Conservation (phyloP, 1,139 yeast species). For the Pichia sp. region DNA sequence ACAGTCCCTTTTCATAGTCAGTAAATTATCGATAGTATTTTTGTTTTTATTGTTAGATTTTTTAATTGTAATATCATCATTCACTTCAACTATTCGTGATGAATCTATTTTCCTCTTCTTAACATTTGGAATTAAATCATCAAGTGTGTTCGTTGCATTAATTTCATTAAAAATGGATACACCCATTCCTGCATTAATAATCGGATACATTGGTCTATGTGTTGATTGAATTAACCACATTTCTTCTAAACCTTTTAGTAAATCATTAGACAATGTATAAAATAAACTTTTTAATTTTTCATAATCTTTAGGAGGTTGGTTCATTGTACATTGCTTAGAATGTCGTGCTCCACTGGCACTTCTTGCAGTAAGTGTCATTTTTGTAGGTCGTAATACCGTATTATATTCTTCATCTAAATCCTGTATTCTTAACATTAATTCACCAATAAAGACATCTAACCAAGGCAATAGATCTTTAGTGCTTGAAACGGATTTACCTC, state of each 20-base stretch:
- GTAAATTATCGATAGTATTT: slow-evolving; percentile 1
- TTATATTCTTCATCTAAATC: slow-evolving; percentile 69
- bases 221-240: slow-evolving; percentile 25
- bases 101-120: slow-evolving; percentile 12
- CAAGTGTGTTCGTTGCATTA: slow-evolving; percentile 39
- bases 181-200: slow-evolving; percentile 44
- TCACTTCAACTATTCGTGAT: slow-evolving; percentile 9
- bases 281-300: slow-evolving; percentile 36
- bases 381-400: slow-evolving; percentile 45
- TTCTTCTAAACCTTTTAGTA: slow-evolving; percentile 35
- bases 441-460: slow-evolving; percentile 81
- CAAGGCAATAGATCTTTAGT: slow-evolving; percentile 63
- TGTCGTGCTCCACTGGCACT: slow-evolving; percentile 24
- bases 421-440: slow-evolving; percentile 58
- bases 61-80: background rate
- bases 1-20: background rate
- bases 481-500: slow-evolving; percentile 47
- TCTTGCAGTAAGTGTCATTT: slow-evolving; percentile 38
- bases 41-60: background rate
- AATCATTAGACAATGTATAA: slow-evolving; percentile 34
- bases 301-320: slow-evolving; percentile 35
- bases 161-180: slow-evolving; percentile 48
- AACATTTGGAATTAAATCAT: slow-evolving; percentile 37
- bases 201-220: slow-evolving; percentile 38
- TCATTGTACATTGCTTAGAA: slow-evolving; percentile 43